Evolutionary conservation across 805 yeast genomes (phyloP).

Genomic region (Saccharomycopsis babjevae): DNA sequence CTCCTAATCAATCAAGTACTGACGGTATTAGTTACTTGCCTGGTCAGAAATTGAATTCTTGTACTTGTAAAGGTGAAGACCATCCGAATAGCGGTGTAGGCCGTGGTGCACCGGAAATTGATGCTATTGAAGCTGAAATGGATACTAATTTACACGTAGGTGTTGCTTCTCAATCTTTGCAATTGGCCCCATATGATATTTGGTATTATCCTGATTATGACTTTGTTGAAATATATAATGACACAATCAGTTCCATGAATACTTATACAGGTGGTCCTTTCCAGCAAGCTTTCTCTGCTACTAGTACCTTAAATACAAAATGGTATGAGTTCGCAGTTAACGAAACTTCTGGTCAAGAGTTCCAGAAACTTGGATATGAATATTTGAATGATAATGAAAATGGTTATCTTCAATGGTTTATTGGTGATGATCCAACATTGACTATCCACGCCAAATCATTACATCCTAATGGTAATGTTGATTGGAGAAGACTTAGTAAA

Average conservation of each 20-base stretch:
- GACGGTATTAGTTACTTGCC: slow-evolving; percentile 85
- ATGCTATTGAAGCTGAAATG: slow-evolving; percentile 78
- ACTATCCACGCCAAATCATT: slow-evolving; percentile 66
- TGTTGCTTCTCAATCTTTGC: slow-evolving; percentile 84
- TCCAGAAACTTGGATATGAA: slow-evolving; percentile 72
- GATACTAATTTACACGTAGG: slow-evolving; percentile 48
- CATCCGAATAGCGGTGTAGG: slow-evolving; percentile 87
- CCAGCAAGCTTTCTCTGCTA: slow-evolving; percentile 87
- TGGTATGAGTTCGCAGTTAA: slow-evolving; percentile 70
- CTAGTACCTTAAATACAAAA: slow-evolving; percentile 61
- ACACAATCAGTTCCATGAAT: slow-evolving; percentile 67
- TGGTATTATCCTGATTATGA: slow-evolving; percentile 91
- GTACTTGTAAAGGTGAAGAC: slow-evolving; percentile 74
- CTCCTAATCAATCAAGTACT: slow-evolving; percentile 82
- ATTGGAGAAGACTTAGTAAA: slow-evolving; percentile 67
- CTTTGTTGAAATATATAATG: slow-evolving; percentile 63
- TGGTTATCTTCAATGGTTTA: slow-evolving; percentile 81
- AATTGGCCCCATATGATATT: slow-evolving; percentile 87
- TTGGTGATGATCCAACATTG: slow-evolving; percentile 70
- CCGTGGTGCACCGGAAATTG: slow-evolving; percentile 95
- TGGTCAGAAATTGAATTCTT: slow-evolving; percentile 67
- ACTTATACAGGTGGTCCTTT: slow-evolving; percentile 86
- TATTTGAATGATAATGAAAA: slow-evolving; percentile 55
- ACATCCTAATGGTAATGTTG: slow-evolving; percentile 86
- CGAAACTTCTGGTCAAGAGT: slow-evolving; percentile 32